Base-by-base conservation (phyloP, 306 rosid genomes). In the Crataegus laevigata region DNA sequence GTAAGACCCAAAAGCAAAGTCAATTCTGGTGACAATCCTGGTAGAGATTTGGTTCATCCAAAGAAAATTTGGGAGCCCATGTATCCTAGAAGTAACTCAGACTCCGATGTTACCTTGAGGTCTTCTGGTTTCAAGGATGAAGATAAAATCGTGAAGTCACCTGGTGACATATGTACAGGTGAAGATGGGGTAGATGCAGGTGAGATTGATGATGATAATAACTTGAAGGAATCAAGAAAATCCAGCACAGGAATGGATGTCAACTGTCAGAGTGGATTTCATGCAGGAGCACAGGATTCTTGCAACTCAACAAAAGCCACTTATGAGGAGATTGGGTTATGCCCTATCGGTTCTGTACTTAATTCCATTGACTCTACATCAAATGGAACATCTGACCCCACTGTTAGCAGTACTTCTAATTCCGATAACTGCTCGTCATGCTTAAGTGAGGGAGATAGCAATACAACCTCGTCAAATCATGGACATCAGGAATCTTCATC, bases 11-110 rank as follows among this genome's bases (percentile, higher is more conserved):
- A 83, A 92, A 83, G 73, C 88, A 92, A 90, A 85, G 76, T 82
- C 82, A 69, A 61, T 77, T 47, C 51, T 40, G 92, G 85, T 82
- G 88, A 79, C 84, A 79, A 78, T 85, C 59, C 88, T 45, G 68
- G 82, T 68, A 84, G 85, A 84, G 97, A 94, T 72, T 78, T 80
- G 75, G 83, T 82, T 83, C 88, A 90, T 72, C 69, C 94, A 26
- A 92, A 89, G 84, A 92, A 88, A 84, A 96, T 89, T 60, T 96
- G 99, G 99, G 99, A 96, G 82, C 98, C 98, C 71, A 59, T 81
- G 84, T 87, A 88, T 85, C 86, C 81, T 57, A 75, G 83, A 63
- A 90, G 90, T 78, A 89, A 76, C 84, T 91, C 97, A 66, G 97
- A 90, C 69, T 86, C 93, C 42, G 89, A 91, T 80, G 88, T 87